Base-by-base conservation (phyloP, 2,329 filamentous ascomycete genomes). In the Huntiella bhutanensis region DNA sequence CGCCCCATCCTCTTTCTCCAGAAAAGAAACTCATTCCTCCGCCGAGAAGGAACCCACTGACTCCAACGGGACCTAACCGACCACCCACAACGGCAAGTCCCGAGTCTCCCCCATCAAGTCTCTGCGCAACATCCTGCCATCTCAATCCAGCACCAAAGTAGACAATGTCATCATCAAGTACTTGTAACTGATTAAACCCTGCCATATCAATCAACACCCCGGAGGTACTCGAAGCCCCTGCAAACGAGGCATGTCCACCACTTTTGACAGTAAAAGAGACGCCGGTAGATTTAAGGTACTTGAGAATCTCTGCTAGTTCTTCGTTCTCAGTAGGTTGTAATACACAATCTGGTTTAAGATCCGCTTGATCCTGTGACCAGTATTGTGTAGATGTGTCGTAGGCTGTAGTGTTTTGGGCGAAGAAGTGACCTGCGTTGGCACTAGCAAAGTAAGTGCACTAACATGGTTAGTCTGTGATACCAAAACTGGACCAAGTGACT, bases 71-170 rank as follows among this genome's bases (percentile, higher is more conserved):
- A 7, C 22, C 22, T 4, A 28, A 28, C 22, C 22, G 22, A 7
- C 22, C 67, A 1, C 67, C 69, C 0, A 62, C 58, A 2, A 67
- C 64, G 1, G 60, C 56, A 8, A 67, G 53, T 1, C 58, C 58
- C 16, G 62, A 51, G 4, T 28, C 22, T 28, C 22, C 22, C 22
- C 56, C 53, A 13, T 54, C 52, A 5, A 59, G 46, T 4, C 47
- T 35, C 11, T 49, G 47, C 19, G 57, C 57, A 3, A 56, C 52
- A 6, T 51, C 47, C 1, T 48, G 48, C 69, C 68, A 73, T 4
- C 61, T 57, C n/a, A 60, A 60, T 2, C 68, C 70, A 0, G 64
- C 54, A 0, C 67, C 68, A 11, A 71, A 56, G 12, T 42, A 36
- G 57, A 28, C 22, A 10, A 28, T 28, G 3, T 28, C 22, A 10